Percentiles rank a stretch among this genome's conserved stretches.
These are phyloP conservation scores for Tetrahymena malaccensis DNA, from an alignment of 73 alveolate genomes.

Conservation along the genomic window DNA sequence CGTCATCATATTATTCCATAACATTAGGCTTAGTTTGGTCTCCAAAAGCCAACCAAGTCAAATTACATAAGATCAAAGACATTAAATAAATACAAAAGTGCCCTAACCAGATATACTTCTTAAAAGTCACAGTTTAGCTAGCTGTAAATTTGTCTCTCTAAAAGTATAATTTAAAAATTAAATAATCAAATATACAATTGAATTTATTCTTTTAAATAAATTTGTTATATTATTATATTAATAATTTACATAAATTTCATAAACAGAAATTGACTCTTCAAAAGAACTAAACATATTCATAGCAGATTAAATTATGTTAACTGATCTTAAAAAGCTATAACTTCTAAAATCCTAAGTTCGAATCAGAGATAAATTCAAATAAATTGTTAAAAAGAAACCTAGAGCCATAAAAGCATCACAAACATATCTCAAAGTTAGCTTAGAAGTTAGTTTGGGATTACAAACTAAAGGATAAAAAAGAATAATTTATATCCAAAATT, in stretches of 20 bases:
- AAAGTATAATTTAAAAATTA: not conserved
- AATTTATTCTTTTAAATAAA: too few species aligned
- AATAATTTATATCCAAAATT: not conserved
- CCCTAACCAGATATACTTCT: not conserved
- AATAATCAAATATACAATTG: not conserved
- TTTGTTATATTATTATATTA: too few species aligned
- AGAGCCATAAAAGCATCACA: not conserved
- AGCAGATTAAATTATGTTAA: not conserved
- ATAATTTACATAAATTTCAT: not conserved
- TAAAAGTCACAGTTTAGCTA: not conserved
- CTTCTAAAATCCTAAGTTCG: not conserved
- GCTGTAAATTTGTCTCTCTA: not conserved
- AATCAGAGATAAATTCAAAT: not conserved
- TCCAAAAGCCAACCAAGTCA: not conserved
- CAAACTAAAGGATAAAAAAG: not conserved
- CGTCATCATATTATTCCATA: not conserved
- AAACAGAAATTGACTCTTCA: not conserved
- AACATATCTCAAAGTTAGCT: not conserved
- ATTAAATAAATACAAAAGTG: not conserved
- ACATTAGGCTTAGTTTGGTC: not conserved
- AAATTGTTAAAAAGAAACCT: not conserved
- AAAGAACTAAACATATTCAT: not conserved
- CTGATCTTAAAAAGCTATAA: not conserved
- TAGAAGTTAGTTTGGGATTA: not conserved
- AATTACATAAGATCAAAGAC: not conserved